These are phyloP conservation scores for Dryas octopetala DNA, from an alignment of 306 rosid species.

Conservation along the genomic window DNA sequence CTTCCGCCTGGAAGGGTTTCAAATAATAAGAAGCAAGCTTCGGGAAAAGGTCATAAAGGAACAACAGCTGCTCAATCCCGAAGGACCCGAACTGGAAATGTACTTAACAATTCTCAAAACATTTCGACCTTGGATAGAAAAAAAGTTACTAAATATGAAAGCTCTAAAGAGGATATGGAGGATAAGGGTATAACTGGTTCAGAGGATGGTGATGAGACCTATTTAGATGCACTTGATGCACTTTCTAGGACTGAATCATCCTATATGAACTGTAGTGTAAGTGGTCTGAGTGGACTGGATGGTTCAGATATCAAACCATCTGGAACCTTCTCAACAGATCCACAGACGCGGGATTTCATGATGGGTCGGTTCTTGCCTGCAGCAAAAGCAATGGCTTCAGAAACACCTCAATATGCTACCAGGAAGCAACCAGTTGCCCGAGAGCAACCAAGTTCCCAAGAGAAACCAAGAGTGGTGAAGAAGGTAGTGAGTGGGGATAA, in stretches of 20 bases:
- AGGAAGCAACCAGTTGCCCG: slow-evolving; percentile 43
- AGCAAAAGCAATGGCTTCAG: slow-evolving; percentile 81
- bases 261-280: slow-evolving; percentile 64
- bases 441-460: slow-evolving; percentile 46
- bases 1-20: slow-evolving; percentile 71
- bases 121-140: slow-evolving; percentile 32
- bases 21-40: slow-evolving; percentile 38
- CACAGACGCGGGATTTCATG: slow-evolving; percentile 66
- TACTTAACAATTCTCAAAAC: slow-evolving; percentile 28
- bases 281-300: slow-evolving; percentile 72
- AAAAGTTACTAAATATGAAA: slow-evolving; percentile 25
- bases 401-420: slow-evolving; percentile 47
- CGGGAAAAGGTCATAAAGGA: slow-evolving; percentile 35
- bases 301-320: slow-evolving; percentile 42
- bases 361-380: slow-evolving; percentile 85
- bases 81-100: slow-evolving; percentile 20
- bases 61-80: slow-evolving; percentile 29
- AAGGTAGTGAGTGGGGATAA: slow-evolving; percentile 34
- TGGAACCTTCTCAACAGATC: slow-evolving; percentile 54
- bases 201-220: slow-evolving; percentile 61
- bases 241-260: slow-evolving; percentile 79
- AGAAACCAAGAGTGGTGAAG: slow-evolving; percentile 49
- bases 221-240: slow-evolving; percentile 59
- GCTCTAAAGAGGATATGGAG: slow-evolving; percentile 29
- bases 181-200: slow-evolving; percentile 39